These are phyloP conservation scores for Thermothielavioides terrestris DNA, from an alignment of 495 filamentous ascomycete genomes.

Conservation along the genomic window DNA sequence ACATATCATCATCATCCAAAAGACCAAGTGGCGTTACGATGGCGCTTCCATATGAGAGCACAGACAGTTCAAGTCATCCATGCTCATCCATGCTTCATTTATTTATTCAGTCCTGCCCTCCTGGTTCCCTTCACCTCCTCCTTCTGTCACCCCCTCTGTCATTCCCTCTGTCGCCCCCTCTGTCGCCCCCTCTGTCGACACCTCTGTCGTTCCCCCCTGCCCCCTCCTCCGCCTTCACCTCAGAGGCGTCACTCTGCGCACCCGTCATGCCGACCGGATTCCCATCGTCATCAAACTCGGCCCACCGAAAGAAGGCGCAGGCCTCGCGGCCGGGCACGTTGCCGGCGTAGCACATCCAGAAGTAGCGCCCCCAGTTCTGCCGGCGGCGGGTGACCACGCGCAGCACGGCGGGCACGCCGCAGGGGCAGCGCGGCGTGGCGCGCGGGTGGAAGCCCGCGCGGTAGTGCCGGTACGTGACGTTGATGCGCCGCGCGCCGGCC, in stretches of 20 bases:
- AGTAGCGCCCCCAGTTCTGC: constrained; percentile 69
- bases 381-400: constrained; percentile 69
- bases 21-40: too few relatives aligned
- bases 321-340: constrained; percentile 66
- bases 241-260: too few relatives aligned
- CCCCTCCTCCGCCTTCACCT: not conserved
- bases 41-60: too few relatives aligned
- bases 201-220: not conserved
- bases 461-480: constrained; percentile 90
- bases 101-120: not conserved
- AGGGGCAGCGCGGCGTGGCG: constrained; percentile 54
- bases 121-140: too few relatives aligned
- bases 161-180: too few relatives aligned
- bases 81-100: not conserved
- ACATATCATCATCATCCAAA: too few relatives aligned
- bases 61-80: too few relatives aligned
- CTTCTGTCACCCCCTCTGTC: too few relatives aligned
- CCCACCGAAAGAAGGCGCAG: constrained; percentile 84
- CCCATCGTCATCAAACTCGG: constrained; percentile 79
- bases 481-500: constrained; percentile 70
- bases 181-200: too few relatives aligned
- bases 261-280: constrained; percentile 65
- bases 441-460: constrained; percentile 65
- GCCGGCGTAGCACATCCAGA: constrained; percentile 88
- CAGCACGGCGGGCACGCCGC: constrained; percentile 62